Evolutionary conservation across 1,284 basidiomycete species (phyloP), one percentile per base, ranked within the genome.

Genomic region (Ganoderma sinense): DNA sequence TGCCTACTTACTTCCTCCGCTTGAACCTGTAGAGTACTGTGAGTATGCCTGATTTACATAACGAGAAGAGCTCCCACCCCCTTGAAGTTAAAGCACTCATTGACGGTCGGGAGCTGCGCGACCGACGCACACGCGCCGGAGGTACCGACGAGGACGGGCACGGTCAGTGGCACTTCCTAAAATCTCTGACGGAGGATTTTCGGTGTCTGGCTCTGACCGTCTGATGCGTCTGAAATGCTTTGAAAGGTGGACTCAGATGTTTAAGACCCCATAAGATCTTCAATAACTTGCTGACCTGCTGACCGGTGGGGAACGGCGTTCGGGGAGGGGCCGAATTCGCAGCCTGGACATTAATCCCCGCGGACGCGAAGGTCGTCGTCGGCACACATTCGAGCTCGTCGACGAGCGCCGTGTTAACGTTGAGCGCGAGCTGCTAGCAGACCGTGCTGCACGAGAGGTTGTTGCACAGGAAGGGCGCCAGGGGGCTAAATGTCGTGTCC

Each of bases 31-130:
- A 48, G 45, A 8, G 20, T 45, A 6, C 43, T 2, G 4, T 48
- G n/a, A 48, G 45, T n/a, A 23, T 5, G 7, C 20, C 16, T 1
- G n/a, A 23, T 10, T 48, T 23, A 23, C 11, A 23, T 5, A 23
- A 48, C 6, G n/a, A 10, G 23, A 23, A 48, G 45, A 2, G n/a
- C 8, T 23, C 10, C 45, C n/a, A 11, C n/a, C 45, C 61, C 56
- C 16, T 33, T 60, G 13, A 70, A n/a, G 31, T 68, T 70, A 65
- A 68, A 73, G 67, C 71, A 73, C 31, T 45, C 45, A 60, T 73
- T 73, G 29, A 73, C 67, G 1, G 29, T 18, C 51, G 71, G 69
- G 31, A 73, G 58, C 58, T 69, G 60, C 16, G 40, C 39, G 51
- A 69, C 26, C 18, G 26, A 29, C 18, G 20, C 13, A 53, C 67